Percentiles rank a stretch among this genome's conserved stretches.
phyloP scores from a whole-genome alignment of 2,329 filamentous ascomycete genomes.

The Rasamsonia emersonii region DNA sequence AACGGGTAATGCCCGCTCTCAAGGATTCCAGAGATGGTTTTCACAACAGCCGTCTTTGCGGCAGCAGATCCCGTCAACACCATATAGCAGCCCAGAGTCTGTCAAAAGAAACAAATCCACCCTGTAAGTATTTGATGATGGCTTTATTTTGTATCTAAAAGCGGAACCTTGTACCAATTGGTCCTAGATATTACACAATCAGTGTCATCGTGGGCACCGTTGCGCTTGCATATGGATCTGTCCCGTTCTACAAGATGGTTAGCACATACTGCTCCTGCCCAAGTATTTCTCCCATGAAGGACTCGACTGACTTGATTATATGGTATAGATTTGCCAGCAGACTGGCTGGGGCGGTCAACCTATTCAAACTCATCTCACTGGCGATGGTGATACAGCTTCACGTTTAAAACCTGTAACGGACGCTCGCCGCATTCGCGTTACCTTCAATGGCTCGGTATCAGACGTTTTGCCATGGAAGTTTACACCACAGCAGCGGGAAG shows the following conservation, averaged over 20 bases:
- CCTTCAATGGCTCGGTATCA: conserved; percentile 91
- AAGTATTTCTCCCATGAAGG: conserved; percentile 4
- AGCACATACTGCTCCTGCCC: conserved; percentile 12
- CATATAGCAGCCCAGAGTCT: conserved; percentile 27
- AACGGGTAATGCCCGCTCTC: conserved; percentile 9
- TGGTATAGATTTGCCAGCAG: conserved; percentile 40
- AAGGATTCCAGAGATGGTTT: conserved; percentile 23
- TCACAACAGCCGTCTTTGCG: conserved; percentile 21
- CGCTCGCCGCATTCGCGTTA: conserved; percentile 82
- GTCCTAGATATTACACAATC: conserved; percentile 52
- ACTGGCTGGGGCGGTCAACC: conserved; percentile 83
- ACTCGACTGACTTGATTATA: neutral
- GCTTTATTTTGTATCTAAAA: conserved; percentile 2
- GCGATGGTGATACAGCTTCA: conserved; percentile 57
- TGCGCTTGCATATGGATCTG: conserved; percentile 56
- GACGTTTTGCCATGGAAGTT: conserved; percentile 98
- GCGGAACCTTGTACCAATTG: conserved; percentile 5
- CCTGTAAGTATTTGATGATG: conserved; percentile 33
- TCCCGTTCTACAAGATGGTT: conserved; percentile 61
- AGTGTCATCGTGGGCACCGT: conserved; percentile 56
- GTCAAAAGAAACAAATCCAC: conserved; percentile 47
- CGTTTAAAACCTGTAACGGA: conserved; percentile 73
- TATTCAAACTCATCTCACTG: conserved; percentile 67
- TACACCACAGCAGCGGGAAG: conserved; percentile 90
- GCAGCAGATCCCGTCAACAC: conserved; percentile 19